Evolutionary conservation across 1,284 basidiomycete genomes (phyloP), one percentile per base, ranked within the genome.

Genomic region (Psilocybe mexicana): DNA sequence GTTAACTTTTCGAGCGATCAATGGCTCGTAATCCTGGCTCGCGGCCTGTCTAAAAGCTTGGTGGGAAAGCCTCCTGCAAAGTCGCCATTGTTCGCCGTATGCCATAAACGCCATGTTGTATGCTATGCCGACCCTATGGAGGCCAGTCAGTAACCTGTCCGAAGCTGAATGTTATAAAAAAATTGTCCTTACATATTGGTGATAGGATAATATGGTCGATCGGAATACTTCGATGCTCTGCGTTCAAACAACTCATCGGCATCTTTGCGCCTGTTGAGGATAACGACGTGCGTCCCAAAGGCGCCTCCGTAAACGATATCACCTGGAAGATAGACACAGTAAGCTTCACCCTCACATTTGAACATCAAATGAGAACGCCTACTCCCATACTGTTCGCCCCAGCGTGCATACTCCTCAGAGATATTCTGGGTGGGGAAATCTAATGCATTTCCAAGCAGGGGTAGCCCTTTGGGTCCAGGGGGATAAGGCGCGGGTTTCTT

Each of bases 201-300:
- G 25, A 65, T 60, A 11, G 63, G 59, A 23, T 63, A 52, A 18
- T 63, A 36, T 3, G 76, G 75, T 24, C 80, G 69, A 43, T 73
- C 73, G 0, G 75, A 80, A 61, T 79, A 81, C 28, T 72, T 72
- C 0, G 63, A 35, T 0, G 76, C 74, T 8, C 78, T 70, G 52
- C 68, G 74, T 6, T 79, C 76, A 49, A 81, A 63, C 14, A 81
- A 55, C 38, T 76, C 78, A 10, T 67, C 69, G 0, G 73, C 76
- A 3, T 72, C 65, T 43, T 70, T 63, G 25, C 60, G 62, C 14
- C 67, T 72, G 43, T 75, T 75, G 47, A 82, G 64, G n/a, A 81
- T 60, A 49, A 79, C 60, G 26, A 78, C 68, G 38, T 72, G 68
- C 8, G 58, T 69, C n/a, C 76, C 74, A 1, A 76, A 61, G 1